Evolutionary conservation across 768 basidiomycete species (phyloP).

Genomic region (Tubosaeta brunneosetosa): DNA sequence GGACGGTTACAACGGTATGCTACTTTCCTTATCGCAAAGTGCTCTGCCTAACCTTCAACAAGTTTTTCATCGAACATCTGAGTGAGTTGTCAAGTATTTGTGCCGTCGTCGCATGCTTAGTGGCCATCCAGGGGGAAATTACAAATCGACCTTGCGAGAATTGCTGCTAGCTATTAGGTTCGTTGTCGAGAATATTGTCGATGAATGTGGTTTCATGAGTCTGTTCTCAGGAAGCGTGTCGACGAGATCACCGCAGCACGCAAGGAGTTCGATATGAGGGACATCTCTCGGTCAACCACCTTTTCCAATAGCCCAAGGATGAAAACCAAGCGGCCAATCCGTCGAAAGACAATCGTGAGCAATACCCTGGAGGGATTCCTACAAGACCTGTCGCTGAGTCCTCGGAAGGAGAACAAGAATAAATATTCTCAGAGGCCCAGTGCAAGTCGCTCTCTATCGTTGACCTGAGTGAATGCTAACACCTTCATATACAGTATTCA

Average conservation of each 20-base stretch:
- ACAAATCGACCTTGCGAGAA: conserved; percentile 19
- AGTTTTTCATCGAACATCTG: conserved; percentile 29
- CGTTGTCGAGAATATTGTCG: neutral
- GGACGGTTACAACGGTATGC: conserved; percentile 22
- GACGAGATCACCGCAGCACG: conserved; percentile 15
- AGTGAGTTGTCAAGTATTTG: conserved; percentile 10
- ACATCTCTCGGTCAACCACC: conserved; percentile 12
- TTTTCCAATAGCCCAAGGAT: conserved; percentile 1
- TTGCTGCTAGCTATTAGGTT: conserved; percentile 24
- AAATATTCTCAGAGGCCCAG: conserved; percentile 17
- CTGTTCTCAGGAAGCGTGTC: conserved; percentile 14
- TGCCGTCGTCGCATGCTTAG: neutral
- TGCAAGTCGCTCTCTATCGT: conserved; percentile 3
- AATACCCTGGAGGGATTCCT: conserved; percentile 4
- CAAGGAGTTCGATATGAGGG: conserved; percentile 2
- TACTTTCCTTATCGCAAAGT: neutral
- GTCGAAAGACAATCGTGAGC: conserved; percentile 11
- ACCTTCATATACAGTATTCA: conserved; percentile 12
- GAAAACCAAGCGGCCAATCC: conserved; percentile 4
- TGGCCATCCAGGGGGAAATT: conserved; percentile 14
- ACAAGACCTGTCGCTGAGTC: neutral
- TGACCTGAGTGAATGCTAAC: neutral
- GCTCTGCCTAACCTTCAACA: neutral
- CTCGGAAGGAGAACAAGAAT: neutral
- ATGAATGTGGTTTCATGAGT: neutral